phyloP scores from a whole-genome alignment of 352 stramenopile species.

The Phytopythium boreale region DNA sequence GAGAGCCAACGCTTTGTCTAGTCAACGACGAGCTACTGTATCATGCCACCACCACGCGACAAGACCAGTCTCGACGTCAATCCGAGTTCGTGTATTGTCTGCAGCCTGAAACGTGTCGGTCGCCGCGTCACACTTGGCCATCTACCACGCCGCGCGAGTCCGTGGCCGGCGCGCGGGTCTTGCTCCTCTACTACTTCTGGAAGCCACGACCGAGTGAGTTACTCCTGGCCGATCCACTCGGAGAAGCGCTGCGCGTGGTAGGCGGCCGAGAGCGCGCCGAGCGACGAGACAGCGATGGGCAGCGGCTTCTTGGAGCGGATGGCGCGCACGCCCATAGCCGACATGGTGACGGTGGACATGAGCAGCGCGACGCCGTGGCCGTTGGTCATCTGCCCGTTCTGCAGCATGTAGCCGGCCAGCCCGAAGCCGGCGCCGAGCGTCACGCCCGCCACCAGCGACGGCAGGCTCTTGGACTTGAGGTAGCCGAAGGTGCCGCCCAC shows the following conservation, averaged over 20 bases:
- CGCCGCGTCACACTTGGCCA: too few relatives aligned
- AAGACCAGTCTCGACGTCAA: neutral
- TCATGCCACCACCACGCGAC: neutral
- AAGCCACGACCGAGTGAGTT: constrained; percentile 7
- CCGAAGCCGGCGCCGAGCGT: constrained; percentile 80
- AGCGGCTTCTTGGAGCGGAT: constrained; percentile 71
- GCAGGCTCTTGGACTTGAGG: constrained; percentile 72
- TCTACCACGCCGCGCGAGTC: too few relatives aligned
- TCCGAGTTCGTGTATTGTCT: constrained; percentile 1
- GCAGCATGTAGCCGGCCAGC: constrained; percentile 72
- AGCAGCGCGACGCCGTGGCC: constrained; percentile 80
- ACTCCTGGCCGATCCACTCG: constrained; percentile 85
- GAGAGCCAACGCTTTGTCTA: too few relatives aligned
- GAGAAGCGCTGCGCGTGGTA: constrained; percentile 83
- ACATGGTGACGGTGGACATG: constrained; percentile 83
- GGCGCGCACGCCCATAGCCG: constrained; percentile 79
- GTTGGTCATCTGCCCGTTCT: constrained; percentile 78
- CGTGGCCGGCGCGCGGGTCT: too few relatives aligned
- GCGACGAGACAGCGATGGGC: constrained; percentile 66
- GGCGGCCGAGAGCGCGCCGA: constrained; percentile 71
- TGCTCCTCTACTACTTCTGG: neutral
- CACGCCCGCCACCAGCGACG: constrained; percentile 77
- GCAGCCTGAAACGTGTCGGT: neutral
- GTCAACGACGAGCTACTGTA: too few relatives aligned
- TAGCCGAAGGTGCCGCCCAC: constrained; percentile 79